Evolutionary conservation across 2,329 filamentous ascomycete genomes (phyloP).

Genomic region (Cytospora piceicola): DNA sequence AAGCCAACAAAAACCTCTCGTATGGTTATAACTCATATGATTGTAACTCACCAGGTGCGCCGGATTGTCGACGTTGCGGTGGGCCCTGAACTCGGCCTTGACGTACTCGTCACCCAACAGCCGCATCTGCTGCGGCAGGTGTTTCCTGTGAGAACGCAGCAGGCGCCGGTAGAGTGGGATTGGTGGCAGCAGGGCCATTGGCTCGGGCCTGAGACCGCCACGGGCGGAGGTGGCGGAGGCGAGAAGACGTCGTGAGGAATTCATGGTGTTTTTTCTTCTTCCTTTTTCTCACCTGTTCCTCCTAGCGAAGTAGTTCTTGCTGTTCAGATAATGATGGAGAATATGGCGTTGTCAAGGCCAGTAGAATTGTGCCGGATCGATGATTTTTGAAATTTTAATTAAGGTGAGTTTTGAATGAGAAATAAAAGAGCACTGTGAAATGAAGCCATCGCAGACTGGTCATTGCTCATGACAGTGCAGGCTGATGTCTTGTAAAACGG

Average conservation of each 20-base stretch:
- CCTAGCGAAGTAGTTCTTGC: not conserved
- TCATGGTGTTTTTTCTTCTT: conserved; percentile 10
- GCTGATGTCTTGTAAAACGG: not conserved
- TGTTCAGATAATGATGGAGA: not conserved
- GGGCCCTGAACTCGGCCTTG: conserved; percentile 88
- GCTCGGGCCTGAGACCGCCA: conserved; percentile 43
- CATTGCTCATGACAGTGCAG: not conserved
- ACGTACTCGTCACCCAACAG: conserved; percentile 90
- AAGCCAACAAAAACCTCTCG: no score
- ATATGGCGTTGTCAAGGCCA: not conserved
- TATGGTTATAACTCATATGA: no score
- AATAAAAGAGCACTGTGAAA: not conserved
- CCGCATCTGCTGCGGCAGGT: conserved; percentile 74
- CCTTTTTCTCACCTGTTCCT: not conserved
- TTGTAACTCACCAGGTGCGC: conserved; percentile 72
- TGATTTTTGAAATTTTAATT: not conserved
- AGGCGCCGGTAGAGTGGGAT: conserved; percentile 88
- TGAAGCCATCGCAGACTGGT: conserved; percentile 19
- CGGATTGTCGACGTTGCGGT: conserved; percentile 84
- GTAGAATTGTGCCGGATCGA: not conserved
- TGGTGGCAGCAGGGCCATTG: conserved; percentile 77
- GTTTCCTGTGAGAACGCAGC: conserved; percentile 81
- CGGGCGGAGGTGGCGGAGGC: conserved; percentile 44
- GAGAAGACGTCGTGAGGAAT: conserved; percentile 33
- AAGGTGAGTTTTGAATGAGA: not conserved